phyloP scores from a whole-genome alignment of 257 asterid genomes.

The Verbena officinalis region DNA sequence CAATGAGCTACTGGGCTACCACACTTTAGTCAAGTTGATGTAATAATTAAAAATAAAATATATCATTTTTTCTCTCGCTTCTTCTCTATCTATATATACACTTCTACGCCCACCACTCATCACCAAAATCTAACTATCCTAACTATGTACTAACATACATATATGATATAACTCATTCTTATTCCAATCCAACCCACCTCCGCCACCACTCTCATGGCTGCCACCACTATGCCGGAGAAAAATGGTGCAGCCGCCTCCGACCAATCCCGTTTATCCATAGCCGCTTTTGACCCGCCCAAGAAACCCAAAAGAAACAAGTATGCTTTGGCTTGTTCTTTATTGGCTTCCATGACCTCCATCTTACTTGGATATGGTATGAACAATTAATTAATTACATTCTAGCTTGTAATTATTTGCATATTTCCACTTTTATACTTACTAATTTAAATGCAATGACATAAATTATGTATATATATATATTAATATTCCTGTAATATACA shows the following conservation, averaged over 20 bases:
- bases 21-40: conserved; percentile 1
- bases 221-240: conserved; percentile 29
- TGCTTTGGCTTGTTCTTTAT: conserved; percentile 63
- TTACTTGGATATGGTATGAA: conserved; percentile 65
- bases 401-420: neutral
- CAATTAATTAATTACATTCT: neutral
- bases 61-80: neutral
- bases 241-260: conserved; percentile 27
- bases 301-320: conserved; percentile 58
- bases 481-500: too few relatives aligned
- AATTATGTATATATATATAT: neutral
- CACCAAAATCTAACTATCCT: neutral
- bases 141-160: neutral
- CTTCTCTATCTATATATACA: conserved; percentile 23
- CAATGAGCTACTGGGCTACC: conserved; percentile 10
- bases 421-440: neutral
- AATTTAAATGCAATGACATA: neutral
- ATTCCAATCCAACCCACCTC: neutral
- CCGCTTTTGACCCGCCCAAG: conserved; percentile 45
- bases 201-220: conserved; percentile 33
- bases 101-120: conserved; percentile 16
- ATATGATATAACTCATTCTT: neutral
- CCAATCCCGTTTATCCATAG: conserved; percentile 34
- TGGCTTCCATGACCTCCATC: conserved; percentile 78
- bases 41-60: neutral